Conservation (phyloP, 208 protist genomes). For the Balamuthia mandrillaris region DNA sequence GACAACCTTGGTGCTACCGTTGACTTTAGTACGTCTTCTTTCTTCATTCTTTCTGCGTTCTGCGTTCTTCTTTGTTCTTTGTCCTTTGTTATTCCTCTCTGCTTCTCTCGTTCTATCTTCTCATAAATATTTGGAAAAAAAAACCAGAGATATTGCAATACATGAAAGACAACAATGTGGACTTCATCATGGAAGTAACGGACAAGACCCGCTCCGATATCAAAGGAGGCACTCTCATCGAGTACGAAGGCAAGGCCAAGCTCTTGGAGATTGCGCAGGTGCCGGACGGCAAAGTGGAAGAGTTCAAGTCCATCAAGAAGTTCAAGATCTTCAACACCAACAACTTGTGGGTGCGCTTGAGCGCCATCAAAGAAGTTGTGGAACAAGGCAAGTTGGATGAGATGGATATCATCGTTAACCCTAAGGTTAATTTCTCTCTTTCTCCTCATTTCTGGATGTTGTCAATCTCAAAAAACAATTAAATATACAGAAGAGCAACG, state of each 20-base stretch:
- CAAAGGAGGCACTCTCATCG: conserved; percentile 82
- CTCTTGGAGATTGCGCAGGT: conserved; percentile 84
- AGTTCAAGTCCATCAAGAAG: conserved; percentile 93
- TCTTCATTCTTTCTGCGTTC: background rate
- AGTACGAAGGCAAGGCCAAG: conserved; percentile 69
- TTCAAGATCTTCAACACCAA: conserved; percentile 99
- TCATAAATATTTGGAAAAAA: background rate
- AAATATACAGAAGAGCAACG: conserved; percentile 11
- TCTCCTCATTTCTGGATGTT: background rate
- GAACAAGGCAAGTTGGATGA: conserved; percentile 44
- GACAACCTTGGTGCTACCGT: conserved; percentile 98
- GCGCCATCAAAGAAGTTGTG: conserved; percentile 73
- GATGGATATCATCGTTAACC: conserved; percentile 82
- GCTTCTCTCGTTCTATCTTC: background rate
- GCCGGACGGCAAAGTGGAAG: conserved; percentile 66
- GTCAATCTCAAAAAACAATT: background rate
- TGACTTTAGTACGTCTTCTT: conserved; percentile 61
- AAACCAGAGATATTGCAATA: conserved; percentile 81
- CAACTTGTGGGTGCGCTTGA: conserved; percentile 96
- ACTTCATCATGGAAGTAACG: conserved; percentile 88
- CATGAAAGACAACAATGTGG: conserved; percentile 74
- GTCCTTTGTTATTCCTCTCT: background rate
- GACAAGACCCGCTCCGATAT: conserved; percentile 82
- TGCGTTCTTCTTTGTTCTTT: too few species aligned
- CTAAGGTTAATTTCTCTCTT: conserved; percentile 55